A percentile compares a stretch with the other conserved stretches of the same genome.
Conservation (phyloP, 1,284 basidiomycete genomes). For the Exobasidium rhododendri region DNA sequence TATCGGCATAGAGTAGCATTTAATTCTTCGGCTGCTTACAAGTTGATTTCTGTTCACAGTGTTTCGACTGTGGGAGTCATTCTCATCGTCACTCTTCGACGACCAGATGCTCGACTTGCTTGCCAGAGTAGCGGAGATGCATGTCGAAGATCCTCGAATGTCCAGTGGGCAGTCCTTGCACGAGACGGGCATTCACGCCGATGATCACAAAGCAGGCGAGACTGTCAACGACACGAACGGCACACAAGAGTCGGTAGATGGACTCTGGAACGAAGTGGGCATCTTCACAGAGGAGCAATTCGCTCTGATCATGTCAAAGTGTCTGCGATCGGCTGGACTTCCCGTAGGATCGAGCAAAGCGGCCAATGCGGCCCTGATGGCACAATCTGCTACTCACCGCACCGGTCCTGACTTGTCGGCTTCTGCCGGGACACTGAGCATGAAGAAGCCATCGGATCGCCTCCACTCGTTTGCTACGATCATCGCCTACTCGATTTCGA, state of each 20-base stretch:
- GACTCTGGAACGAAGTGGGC: conserved; percentile 70
- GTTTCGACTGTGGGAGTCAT: conserved; percentile 80
- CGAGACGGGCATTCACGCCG: conserved; percentile 1
- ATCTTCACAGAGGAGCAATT: conserved; percentile 86
- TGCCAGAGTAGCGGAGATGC: conserved; percentile 72
- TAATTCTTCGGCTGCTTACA: too few species aligned
- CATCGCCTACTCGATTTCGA: conserved; percentile 84
- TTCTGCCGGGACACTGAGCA: conserved; percentile 66
- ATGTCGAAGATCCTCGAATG: conserved; percentile 60
- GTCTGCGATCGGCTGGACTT: conserved; percentile 72
- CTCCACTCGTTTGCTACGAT: conserved; percentile 77
- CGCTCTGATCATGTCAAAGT: conserved; percentile 79
- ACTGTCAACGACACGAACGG: neutral
- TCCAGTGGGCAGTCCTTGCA: conserved; percentile 1
- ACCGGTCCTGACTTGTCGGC: conserved; percentile 61
- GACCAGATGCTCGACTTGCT: conserved; percentile 80
- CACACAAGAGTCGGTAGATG: conserved; percentile 25
- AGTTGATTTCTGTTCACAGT: too few species aligned
- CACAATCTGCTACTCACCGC: conserved; percentile 34
- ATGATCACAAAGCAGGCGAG: neutral
- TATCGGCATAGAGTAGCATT: too few species aligned
- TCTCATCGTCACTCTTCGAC: conserved; percentile 75
- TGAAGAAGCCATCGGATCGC: conserved; percentile 72
- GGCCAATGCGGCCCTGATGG: conserved; percentile 45
- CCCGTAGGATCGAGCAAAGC: conserved; percentile 60